phyloP scores from a whole-genome alignment of 2,329 filamentous ascomycete species.

The Conoideocrella luteorostrata region DNA sequence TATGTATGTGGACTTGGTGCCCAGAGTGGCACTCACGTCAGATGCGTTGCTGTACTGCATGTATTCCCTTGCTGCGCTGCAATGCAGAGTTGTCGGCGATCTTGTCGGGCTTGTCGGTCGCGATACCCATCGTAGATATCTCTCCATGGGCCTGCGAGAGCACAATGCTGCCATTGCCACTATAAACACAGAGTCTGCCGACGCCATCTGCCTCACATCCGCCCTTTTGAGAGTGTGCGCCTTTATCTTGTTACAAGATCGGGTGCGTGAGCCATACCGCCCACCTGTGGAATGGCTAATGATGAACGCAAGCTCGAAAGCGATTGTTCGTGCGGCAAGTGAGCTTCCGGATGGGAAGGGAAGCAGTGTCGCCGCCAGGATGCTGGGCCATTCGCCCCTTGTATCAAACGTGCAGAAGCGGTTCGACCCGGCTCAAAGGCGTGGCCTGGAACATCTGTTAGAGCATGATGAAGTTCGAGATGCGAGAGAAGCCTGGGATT shows the following conservation, averaged over 20 bases:
- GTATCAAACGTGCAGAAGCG: conserved; percentile 9
- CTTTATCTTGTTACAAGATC: conserved; percentile 14
- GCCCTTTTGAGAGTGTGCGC: conserved; percentile 12
- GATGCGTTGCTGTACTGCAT: conserved; percentile 15
- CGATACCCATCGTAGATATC: conserved; percentile 12
- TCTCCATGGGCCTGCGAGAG: conserved; percentile 13
- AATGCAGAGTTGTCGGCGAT: conserved; percentile 6
- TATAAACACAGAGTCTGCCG: conserved; percentile 8
- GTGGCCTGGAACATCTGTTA: conserved; percentile 11
- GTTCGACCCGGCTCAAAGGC: conserved; percentile 7
- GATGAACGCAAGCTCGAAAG: conserved; percentile 13
- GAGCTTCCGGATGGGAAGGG: conserved; percentile 5
- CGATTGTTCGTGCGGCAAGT: conserved; percentile 8
- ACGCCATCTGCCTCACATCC: conserved; percentile 12
- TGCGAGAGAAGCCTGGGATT: conserved; percentile 13
- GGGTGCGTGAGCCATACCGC: conserved; percentile 9
- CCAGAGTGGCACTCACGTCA: conserved; percentile 11
- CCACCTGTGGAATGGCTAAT: conserved; percentile 15
- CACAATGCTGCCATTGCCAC: conserved; percentile 11
- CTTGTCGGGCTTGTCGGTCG: conserved; percentile 7
- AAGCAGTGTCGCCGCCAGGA: conserved; percentile 5
- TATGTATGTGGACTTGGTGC: conserved; percentile 9
- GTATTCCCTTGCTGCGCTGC: conserved; percentile 14
- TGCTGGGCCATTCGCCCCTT: conserved; percentile 11
- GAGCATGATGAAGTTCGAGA: conserved; percentile 5